Evolutionary conservation across 1,284 basidiomycete genomes (phyloP).

Genomic region (Tylopilus sp.): DNA sequence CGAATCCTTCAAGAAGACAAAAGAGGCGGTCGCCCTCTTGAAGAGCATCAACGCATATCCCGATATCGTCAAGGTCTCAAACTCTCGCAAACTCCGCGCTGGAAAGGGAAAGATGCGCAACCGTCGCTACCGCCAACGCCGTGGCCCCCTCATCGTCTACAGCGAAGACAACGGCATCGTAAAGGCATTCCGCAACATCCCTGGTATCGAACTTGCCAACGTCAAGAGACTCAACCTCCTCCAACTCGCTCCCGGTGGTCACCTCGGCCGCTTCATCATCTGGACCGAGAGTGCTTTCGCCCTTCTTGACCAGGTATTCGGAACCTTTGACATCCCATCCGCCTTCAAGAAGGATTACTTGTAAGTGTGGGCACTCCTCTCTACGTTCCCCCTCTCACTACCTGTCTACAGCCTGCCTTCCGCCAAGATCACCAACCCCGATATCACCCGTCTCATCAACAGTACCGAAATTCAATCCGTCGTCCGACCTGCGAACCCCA

Average conservation of each 20-base stretch:
- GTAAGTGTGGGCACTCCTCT: slow-evolving; percentile 41
- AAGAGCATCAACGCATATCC: slow-evolving; percentile 87
- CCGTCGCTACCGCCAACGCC: slow-evolving; percentile 94
- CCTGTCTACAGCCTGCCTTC: slow-evolving; percentile 64
- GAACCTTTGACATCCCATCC: slow-evolving; percentile 82
- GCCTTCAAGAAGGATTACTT: slow-evolving; percentile 91
- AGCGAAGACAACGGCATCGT: slow-evolving; percentile 97
- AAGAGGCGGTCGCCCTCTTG: slow-evolving; percentile 93
- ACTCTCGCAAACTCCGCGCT: slow-evolving; percentile 94
- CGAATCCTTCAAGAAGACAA: slow-evolving; percentile 94
- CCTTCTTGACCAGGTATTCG: slow-evolving; percentile 92
- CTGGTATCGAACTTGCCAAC: slow-evolving; percentile 96
- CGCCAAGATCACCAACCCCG: slow-evolving; percentile 96
- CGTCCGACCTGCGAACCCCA: slow-evolving; percentile 80
- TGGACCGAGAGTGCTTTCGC: slow-evolving; percentile 97
- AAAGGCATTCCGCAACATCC: slow-evolving; percentile 97
- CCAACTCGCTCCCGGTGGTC: slow-evolving; percentile 98
- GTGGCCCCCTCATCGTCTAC: slow-evolving; percentile 97
- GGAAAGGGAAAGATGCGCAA: slow-evolving; percentile 98
- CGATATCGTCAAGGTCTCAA: slow-evolving; percentile 96
- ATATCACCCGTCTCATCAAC: slow-evolving; percentile 98
- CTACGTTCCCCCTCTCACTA: not conserved
- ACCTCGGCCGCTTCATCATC: slow-evolving; percentile 98
- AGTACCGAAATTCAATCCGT: slow-evolving; percentile 94
- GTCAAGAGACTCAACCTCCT: slow-evolving; percentile 95